Evolutionary conservation across 257 asterid genomes (phyloP).

Genomic region (Sherardia arvensis): DNA sequence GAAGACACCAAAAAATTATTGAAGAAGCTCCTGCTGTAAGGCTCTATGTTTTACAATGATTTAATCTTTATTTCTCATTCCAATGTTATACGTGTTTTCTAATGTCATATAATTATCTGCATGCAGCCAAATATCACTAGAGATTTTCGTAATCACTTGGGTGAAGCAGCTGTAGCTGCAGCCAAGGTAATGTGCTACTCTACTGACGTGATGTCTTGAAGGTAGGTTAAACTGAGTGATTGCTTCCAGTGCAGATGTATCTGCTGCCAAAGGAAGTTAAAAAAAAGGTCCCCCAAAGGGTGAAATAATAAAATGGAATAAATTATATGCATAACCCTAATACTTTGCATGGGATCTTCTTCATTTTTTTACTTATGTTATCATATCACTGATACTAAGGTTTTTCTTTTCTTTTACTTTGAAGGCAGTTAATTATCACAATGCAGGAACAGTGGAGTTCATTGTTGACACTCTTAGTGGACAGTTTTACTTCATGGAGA

Average conservation of each 20-base stretch:
- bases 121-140: conserved; percentile 73
- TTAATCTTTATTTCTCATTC: conserved; percentile 11
- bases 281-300: neutral
- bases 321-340: neutral
- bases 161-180: conserved; percentile 97
- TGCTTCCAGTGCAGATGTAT: neutral
- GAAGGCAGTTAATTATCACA: conserved; percentile 88
- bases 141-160: conserved; percentile 73
- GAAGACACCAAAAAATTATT: conserved; percentile 98
- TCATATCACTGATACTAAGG: conserved; percentile 8
- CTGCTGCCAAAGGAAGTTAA: neutral
- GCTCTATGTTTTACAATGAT: conserved; percentile 6
- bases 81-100: conserved; percentile 3
- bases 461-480: conserved; percentile 86
- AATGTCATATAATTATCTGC: conserved; percentile 17
- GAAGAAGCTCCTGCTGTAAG: conserved; percentile 99
- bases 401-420: conserved; percentile 18
- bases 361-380: neutral
- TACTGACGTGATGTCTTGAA: conserved; percentile 10
- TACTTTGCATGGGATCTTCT: neutral
- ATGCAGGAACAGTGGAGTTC: conserved; percentile 96
- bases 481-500: conserved; percentile 96
- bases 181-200: conserved; percentile 66
- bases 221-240: neutral
- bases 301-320: neutral